Percentiles rank a stretch among this genome's conserved stretches.
Evolutionary conservation across 2,329 filamentous ascomycete species (phyloP).

Genomic region (Fusarium newnesense): DNA sequence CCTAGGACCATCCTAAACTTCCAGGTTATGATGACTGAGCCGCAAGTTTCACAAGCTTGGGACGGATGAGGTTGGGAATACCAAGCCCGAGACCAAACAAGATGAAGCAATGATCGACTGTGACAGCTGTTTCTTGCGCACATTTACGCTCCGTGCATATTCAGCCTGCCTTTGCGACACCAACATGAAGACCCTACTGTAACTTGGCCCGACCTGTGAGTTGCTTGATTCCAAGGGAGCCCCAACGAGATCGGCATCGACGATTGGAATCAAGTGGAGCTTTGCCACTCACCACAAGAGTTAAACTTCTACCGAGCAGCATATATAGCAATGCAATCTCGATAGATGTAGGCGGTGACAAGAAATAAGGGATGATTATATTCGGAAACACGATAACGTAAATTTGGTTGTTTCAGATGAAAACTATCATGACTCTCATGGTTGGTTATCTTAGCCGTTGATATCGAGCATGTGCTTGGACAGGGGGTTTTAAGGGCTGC

Average conservation of each 20-base stretch:
- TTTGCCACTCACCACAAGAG: not conserved
- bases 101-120: constrained; percentile 15
- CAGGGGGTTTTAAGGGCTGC: constrained; percentile 16
- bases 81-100: not conserved
- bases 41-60: not conserved
- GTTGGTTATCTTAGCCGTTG: constrained; percentile 6
- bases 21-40: not conserved
- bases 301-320: not conserved
- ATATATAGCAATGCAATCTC: not conserved
- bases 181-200: not conserved
- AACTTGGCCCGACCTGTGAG: not conserved
- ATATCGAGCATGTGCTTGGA: constrained; percentile 9
- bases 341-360: not conserved
- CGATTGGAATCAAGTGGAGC: constrained; percentile 11
- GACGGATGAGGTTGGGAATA: not conserved
- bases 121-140: not conserved
- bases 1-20: not conserved
- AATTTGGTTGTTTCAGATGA: constrained; percentile 31
- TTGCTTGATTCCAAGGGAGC: constrained; percentile 9
- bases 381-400: constrained; percentile 1
- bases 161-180: not conserved
- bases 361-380: constrained; percentile 1
- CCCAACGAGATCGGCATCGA: constrained; percentile 10
- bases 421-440: not conserved
- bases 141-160: constrained; percentile 7